Evolutionary conservation across 2,329 filamentous ascomycete genomes (phyloP), one percentile per base, ranked within the genome.

Genomic region (Pseudopyrenochaeta lycopersici): DNA sequence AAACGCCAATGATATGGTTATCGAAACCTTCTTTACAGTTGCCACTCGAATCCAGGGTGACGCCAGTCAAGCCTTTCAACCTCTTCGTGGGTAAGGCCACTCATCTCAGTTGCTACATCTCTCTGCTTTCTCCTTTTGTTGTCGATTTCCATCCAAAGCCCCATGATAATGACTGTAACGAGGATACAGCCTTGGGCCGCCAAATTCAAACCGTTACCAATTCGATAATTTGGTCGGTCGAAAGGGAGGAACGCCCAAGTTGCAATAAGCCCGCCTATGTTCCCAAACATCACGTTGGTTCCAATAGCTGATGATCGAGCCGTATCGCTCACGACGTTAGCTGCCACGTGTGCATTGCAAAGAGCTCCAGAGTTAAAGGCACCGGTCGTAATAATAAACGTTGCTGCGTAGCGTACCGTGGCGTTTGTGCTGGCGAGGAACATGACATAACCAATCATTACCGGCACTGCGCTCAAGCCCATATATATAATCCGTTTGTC

Each of bases 271-370:
- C 87, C 88, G 2, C 88, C 88, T 15, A 90, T 69, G 49, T 90
- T 89, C 29, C 87, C 88, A 21, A 89, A 76, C 85, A 90, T 90
- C 63, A 89, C 58, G 30, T 60, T 62, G 17, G 56, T 58, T 6
- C 58, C 56, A n/a, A 64, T 59, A 1, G 59, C 58, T 12, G 47
- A 58, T 29, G 32, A 51, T 31, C 88, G 81, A 0, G 88, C 85
- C 0, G 88, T 88, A 60, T 91, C 88, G 4, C 84, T 85, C 6
- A 90, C 81, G 0, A 90, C 86, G 58, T 90, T 90, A n/a, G 88
- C 88, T 0, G 85, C 83, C 0, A 84, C 84, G 54, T 90, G 82
- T 0, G 87, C 87, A 54, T 88, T 89, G 51, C 81, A 82, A 15
- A 90, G 79, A 0, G 87, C 80, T 0, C 87, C 88, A 31, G 84